A percentile compares a stretch with the other conserved stretches of the same genome.
phyloP scores from a whole-genome alignment of 495 filamentous ascomycete genomes.

The Aeminium ludgeri region DNA sequence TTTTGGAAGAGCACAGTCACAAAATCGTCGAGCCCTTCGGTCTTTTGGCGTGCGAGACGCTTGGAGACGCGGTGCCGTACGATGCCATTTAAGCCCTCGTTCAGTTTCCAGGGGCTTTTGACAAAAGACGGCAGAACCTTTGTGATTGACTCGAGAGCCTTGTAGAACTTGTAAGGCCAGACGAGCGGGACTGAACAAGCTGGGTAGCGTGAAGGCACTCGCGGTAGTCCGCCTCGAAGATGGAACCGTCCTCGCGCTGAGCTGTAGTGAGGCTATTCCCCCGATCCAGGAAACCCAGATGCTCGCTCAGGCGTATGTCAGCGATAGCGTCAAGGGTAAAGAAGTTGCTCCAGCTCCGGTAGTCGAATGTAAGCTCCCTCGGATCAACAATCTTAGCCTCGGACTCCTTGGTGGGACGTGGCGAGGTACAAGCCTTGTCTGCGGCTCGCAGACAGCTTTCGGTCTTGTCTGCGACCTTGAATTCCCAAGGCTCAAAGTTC shows the following conservation, averaged over 20 bases:
- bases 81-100: constrained; percentile 25
- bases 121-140: constrained; percentile 5
- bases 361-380: constrained; percentile 25
- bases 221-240: constrained; percentile 27
- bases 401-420: too few species aligned
- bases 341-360: constrained; percentile 30
- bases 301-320: constrained; percentile 29
- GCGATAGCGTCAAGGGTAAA: constrained; percentile 30
- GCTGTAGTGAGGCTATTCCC: constrained; percentile 30
- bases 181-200: constrained; percentile 27
- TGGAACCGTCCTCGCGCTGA: constrained; percentile 28
- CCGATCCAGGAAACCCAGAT: constrained; percentile 34
- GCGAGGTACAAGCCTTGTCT: too few species aligned
- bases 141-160: not conserved
- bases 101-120: constrained; percentile 11
- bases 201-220: constrained; percentile 33
- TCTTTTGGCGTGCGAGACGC: constrained; percentile 22
- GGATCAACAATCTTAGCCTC: too few species aligned
- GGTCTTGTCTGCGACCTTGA: constrained; percentile 37
- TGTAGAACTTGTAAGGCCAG: constrained; percentile 36
- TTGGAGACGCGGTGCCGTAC: constrained; percentile 1
- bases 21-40: constrained; percentile 39
- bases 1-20: constrained; percentile 39
- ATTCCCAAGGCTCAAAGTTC: constrained; percentile 39
- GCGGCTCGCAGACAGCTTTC: too few species aligned